Evolutionary conservation across 2,329 filamentous ascomycete genomes (phyloP).

Genomic region (Ophiostoma himal-ulmi): DNA sequence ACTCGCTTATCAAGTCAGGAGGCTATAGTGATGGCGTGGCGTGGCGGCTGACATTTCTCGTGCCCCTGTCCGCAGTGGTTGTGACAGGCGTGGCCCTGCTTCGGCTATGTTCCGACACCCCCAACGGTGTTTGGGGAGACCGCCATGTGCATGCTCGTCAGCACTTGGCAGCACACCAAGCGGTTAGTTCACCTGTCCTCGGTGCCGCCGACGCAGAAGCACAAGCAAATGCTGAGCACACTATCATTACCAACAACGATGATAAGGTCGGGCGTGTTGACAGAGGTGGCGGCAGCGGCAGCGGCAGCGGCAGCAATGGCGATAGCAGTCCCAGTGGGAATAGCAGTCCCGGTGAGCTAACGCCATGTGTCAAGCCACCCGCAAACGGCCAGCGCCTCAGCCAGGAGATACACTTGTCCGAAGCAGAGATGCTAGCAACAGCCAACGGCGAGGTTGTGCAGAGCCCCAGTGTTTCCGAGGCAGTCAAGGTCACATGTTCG

Average conservation of each 20-base stretch:
- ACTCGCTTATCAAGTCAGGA: conserved; percentile 33
- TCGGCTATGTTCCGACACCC: conserved; percentile 53
- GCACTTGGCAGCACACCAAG: conserved; percentile 43
- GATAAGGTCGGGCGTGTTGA: background rate
- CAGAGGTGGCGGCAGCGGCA: background rate
- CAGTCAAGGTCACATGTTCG: conserved; percentile 42
- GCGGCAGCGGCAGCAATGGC: background rate
- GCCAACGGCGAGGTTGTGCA: conserved; percentile 45
- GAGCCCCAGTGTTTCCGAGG: conserved; percentile 51
- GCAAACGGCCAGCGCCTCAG: conserved; percentile 25
- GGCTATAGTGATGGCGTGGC: background rate
- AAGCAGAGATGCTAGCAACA: conserved; percentile 49
- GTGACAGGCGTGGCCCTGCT: conserved; percentile 2
- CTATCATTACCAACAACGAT: background rate
- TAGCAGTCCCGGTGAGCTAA: background rate
- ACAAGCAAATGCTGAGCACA: background rate
- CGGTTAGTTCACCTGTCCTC: background rate
- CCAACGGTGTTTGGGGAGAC: conserved; percentile 74
- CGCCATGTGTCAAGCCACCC: background rate
- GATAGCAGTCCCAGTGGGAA: background rate
- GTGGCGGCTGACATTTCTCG: conserved; percentile 19
- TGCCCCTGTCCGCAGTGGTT: conserved; percentile 12
- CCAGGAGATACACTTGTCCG: conserved; percentile 44
- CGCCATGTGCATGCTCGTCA: conserved; percentile 54
- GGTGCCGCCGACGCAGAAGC: conserved; percentile 28